phyloP scores from a whole-genome alignment of 2,329 filamentous ascomycete species.

The Bisporella sp. region DNA sequence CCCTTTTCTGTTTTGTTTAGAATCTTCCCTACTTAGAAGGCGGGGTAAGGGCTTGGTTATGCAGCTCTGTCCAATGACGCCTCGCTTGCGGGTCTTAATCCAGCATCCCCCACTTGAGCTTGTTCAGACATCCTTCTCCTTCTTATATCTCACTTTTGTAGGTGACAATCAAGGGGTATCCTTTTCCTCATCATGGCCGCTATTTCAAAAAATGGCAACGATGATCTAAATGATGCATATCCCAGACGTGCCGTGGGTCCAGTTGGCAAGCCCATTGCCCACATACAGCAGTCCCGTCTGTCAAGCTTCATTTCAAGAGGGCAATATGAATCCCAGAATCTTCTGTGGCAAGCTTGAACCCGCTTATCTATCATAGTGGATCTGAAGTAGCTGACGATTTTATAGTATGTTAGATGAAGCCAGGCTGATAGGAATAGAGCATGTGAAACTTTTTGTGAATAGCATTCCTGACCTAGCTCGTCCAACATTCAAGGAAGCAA shows the following conservation, averaged over 20 bases:
- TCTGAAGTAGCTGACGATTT: not conserved
- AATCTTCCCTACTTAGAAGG: too few species aligned
- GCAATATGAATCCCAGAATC: slow-evolving; percentile 67
- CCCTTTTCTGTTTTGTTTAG: too few species aligned
- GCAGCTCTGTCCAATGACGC: too few species aligned
- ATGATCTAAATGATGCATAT: slow-evolving; percentile 1
- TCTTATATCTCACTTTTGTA: too few species aligned
- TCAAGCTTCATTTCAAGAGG: slow-evolving; percentile 69
- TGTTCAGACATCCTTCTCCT: too few species aligned
- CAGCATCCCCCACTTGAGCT: too few species aligned
- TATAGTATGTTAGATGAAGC: slow-evolving; percentile 48
- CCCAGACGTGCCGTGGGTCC: slow-evolving; percentile 26
- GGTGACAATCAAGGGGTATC: too few species aligned
- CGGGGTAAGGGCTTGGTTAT: too few species aligned
- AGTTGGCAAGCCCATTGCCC: slow-evolving; percentile 71
- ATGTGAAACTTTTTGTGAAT: slow-evolving; percentile 79
- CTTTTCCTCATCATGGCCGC: too few species aligned
- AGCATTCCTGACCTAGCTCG: slow-evolving; percentile 69
- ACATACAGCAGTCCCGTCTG: slow-evolving; percentile 77
- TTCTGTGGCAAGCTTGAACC: slow-evolving; percentile 53
- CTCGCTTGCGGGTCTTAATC: too few species aligned
- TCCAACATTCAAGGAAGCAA: slow-evolving; percentile 76
- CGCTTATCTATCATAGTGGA: slow-evolving; percentile 23
- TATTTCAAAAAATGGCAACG: too few species aligned
- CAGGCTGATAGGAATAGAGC: slow-evolving; percentile 53